Evolutionary conservation across 2,329 filamentous ascomycete genomes (phyloP).

Genomic region (Cytospora mali): DNA sequence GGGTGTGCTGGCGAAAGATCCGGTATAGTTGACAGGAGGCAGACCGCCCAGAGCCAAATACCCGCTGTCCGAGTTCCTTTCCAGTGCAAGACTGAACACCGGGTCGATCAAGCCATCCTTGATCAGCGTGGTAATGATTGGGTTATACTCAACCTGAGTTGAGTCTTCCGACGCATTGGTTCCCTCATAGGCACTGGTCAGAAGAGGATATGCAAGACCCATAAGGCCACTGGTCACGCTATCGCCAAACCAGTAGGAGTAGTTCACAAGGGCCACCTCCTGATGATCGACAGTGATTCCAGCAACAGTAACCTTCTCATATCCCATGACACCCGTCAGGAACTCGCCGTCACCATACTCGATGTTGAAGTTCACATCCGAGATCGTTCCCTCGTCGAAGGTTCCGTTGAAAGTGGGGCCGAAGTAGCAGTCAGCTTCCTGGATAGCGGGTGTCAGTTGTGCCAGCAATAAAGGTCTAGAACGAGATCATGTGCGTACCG

Average conservation of each 20-base stretch:
- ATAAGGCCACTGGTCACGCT: conserved; percentile 50
- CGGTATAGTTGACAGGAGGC: conserved; percentile 43
- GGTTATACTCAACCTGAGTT: conserved; percentile 45
- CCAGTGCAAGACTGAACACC: conserved; percentile 52
- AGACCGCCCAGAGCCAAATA: conserved; percentile 53
- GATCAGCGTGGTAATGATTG: conserved; percentile 54
- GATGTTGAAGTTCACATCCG: conserved; percentile 46
- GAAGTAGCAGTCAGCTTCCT: conserved; percentile 32
- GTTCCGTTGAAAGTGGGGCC: conserved; percentile 35
- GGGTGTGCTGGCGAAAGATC: conserved; percentile 33
- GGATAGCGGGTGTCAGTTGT: neutral
- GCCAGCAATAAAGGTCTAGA: neutral
- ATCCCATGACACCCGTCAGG: conserved; percentile 43
- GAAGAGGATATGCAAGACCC: conserved; percentile 52
- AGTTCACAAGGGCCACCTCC: conserved; percentile 49
- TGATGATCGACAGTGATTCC: conserved; percentile 48
- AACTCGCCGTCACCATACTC: conserved; percentile 48
- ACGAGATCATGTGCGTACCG: neutral
- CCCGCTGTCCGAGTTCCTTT: conserved; percentile 43
- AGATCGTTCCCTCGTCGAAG: conserved; percentile 38
- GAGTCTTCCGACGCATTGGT: conserved; percentile 22
- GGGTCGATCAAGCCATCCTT: conserved; percentile 45
- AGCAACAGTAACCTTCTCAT: conserved; percentile 46
- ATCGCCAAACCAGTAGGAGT: conserved; percentile 47
- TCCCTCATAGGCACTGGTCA: conserved; percentile 45